phyloP scores from a whole-genome alignment of 805 yeast genomes.

The Pichia eremophila region DNA sequence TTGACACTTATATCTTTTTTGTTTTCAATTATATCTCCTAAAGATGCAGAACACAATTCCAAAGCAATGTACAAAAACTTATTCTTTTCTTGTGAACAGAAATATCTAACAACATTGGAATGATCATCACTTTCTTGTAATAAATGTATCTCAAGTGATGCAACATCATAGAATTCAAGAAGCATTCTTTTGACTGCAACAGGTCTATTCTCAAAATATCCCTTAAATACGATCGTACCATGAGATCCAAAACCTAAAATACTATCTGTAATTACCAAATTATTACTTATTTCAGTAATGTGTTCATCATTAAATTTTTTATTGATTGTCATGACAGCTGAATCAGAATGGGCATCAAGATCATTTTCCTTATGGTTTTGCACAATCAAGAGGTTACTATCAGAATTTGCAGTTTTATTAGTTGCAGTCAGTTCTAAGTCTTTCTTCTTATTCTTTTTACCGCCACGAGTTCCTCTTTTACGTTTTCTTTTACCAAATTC shows the following conservation, averaged over 20 bases:
- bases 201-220: slow-evolving; percentile 83
- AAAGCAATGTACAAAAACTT: slow-evolving; percentile 86
- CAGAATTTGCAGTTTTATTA: neutral
- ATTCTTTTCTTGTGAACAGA: slow-evolving; percentile 85
- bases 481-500: slow-evolving; percentile 38
- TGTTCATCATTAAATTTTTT: neutral
- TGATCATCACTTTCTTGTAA: slow-evolving; percentile 94
- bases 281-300: slow-evolving; percentile 23
- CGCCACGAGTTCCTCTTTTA: slow-evolving; percentile 82
- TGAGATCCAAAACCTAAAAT: slow-evolving; percentile 94
- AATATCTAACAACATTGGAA: slow-evolving; percentile 88
- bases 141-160: slow-evolving; percentile 80
- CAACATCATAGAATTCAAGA: slow-evolving; percentile 86
- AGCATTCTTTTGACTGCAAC: slow-evolving; percentile 95
- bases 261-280: slow-evolving; percentile 55
- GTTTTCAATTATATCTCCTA: slow-evolving; percentile 71
- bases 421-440: slow-evolving; percentile 8
- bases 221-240: slow-evolving; percentile 90
- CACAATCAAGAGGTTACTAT: no score
- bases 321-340: no score
- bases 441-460: slow-evolving; percentile 46
- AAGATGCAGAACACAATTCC: slow-evolving; percentile 81
- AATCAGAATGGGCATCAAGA: no score
- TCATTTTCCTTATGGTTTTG: no score
- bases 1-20: slow-evolving; percentile 31